A percentile compares a stretch with the other conserved stretches of the same genome.
phyloP scores from a whole-genome alignment of 73 alveolate species.

The Breviolum minutum region DNA sequence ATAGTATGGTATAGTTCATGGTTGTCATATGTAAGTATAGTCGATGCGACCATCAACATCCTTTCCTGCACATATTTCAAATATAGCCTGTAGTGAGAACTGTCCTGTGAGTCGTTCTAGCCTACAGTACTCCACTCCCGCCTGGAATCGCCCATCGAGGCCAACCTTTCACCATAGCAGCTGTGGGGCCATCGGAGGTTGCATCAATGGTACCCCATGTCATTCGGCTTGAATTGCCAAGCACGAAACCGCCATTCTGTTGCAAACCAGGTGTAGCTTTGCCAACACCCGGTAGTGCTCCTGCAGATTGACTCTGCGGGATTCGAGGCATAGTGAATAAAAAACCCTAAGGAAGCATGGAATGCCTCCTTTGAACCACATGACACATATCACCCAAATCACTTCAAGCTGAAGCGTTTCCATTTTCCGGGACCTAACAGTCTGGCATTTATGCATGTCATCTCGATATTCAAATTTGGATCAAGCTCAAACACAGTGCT shows the following conservation, averaged over 20 bases:
- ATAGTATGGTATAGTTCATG: no score
- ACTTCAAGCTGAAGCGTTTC: no score
- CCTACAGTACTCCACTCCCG: background rate
- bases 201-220: constrained; percentile 39
- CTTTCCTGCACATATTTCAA: no score
- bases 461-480: no score
- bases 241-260: constrained; percentile 6
- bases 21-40: no score
- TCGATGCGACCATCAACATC: no score
- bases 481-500: no score
- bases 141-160: constrained; percentile 59
- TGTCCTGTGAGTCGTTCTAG: no score
- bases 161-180: constrained; percentile 71
- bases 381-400: no score
- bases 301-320: constrained; percentile 44
- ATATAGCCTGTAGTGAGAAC: no score
- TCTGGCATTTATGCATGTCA: no score
- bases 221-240: constrained; percentile 25
- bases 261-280: constrained; percentile 37
- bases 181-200: constrained; percentile 18
- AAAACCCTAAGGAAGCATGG: background rate
- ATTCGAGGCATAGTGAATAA: constrained; percentile 26
- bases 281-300: constrained; percentile 59
- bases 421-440: no score
- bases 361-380: background rate